Evolutionary conservation across 768 basidiomycete species (phyloP).

Genomic region (Sistotremastrum suecicum): DNA sequence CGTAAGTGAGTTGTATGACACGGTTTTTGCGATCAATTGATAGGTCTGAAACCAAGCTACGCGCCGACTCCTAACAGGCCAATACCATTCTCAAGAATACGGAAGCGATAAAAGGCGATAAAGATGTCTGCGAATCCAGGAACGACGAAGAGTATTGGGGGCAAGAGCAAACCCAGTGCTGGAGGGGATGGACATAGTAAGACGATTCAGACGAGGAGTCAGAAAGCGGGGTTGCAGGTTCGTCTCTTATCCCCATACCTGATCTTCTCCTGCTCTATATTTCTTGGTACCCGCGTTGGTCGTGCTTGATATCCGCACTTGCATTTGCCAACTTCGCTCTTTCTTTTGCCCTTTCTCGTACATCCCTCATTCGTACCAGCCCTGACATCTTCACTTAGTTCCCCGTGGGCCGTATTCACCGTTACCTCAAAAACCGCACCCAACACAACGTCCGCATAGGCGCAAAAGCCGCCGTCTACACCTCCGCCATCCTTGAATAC

Average conservation of each 20-base stretch:
- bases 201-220: constrained; percentile 54
- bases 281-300: not conserved
- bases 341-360: not conserved
- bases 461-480: constrained; percentile 95
- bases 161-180: no score
- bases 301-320: not conserved
- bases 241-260: constrained; percentile 9
- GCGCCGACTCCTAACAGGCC: no score
- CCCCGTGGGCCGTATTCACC: constrained; percentile 94
- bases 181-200: constrained; percentile 7
- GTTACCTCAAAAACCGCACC: constrained; percentile 84
- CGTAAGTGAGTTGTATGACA: no score
- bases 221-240: constrained; percentile 82
- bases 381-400: constrained; percentile 35
- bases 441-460: constrained; percentile 92
- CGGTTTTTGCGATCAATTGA: no score
- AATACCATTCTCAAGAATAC: no score
- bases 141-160: no score
- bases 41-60: no score
- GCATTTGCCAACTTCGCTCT: not conserved
- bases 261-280: not conserved
- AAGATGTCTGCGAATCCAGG: no score
- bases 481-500: constrained; percentile 92
- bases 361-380: not conserved
- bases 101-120: no score